These are phyloP conservation scores for Phylloporus gajari DNA, from an alignment of 1,284 basidiomycete genomes.

Conservation along the genomic window DNA sequence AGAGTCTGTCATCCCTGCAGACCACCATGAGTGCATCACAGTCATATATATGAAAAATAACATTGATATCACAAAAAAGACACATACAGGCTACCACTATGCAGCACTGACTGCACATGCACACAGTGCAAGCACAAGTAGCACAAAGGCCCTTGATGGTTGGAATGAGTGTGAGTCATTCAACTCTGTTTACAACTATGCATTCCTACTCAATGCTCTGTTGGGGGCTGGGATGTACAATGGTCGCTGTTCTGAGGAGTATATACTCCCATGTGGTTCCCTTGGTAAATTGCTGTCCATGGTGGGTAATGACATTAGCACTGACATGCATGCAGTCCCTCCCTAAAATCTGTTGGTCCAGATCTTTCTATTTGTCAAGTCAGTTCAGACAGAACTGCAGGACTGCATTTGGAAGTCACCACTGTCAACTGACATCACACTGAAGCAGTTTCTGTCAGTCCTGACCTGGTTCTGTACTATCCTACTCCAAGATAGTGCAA, in stretches of 20 bases:
- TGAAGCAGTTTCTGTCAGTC: background rate
- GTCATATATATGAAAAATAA: slow-evolving; percentile 13
- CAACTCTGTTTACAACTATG: slow-evolving; percentile 12
- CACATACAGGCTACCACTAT: slow-evolving; percentile 13
- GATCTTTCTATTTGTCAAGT: background rate
- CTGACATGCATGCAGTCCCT: background rate
- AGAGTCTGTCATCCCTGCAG: background rate
- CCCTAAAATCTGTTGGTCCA: background rate
- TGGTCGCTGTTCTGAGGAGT: background rate
- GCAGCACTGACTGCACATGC: slow-evolving; percentile 3
- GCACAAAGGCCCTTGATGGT: slow-evolving; percentile 14
- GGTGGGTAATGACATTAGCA: background rate
- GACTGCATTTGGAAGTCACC: background rate
- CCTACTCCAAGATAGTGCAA: slow-evolving; percentile 42
- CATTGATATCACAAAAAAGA: slow-evolving; percentile 17
- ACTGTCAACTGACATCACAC: background rate
- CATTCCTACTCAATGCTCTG: slow-evolving; percentile 2
- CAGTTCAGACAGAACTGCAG: background rate
- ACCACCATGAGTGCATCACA: slow-evolving; percentile 11
- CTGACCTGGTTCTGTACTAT: slow-evolving; percentile 10
- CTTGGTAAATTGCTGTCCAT: background rate
- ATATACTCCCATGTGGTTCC: background rate
- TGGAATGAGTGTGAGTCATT: slow-evolving; percentile 19
- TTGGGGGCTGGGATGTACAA: slow-evolving; percentile 3
- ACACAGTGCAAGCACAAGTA: slow-evolving; percentile 1